A percentile compares a stretch with the other conserved stretches of the same genome.
phyloP scores from a whole-genome alignment of 257 asterid genomes.

The Phtheirospermum japonicum region DNA sequence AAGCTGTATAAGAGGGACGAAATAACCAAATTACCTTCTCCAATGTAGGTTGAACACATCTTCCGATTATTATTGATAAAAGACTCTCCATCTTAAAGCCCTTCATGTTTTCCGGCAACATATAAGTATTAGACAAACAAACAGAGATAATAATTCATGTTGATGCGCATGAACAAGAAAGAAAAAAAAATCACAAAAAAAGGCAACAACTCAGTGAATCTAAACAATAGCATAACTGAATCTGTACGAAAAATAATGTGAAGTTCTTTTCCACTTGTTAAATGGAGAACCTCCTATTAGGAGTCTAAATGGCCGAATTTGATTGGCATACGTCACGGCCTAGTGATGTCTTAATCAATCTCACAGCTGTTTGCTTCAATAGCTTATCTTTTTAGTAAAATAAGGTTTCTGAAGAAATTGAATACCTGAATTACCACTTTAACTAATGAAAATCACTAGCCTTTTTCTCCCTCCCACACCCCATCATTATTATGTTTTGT shows the following conservation, averaged over 20 bases:
- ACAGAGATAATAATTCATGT: background rate
- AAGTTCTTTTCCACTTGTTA: constrained; percentile 4
- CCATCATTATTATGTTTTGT: background rate
- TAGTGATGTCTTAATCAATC: constrained; percentile 1
- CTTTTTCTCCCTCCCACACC: too few species aligned
- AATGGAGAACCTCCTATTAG: background rate
- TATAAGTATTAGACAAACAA: too few species aligned
- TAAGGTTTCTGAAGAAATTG: background rate
- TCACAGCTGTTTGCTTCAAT: background rate
- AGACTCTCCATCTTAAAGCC: background rate
- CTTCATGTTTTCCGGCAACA: constrained; percentile 1
- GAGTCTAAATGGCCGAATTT: background rate
- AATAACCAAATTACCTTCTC: constrained; percentile 9
- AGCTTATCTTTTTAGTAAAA: background rate
- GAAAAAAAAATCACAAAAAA: constrained; percentile 1
- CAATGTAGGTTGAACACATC: background rate
- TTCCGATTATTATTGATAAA: background rate
- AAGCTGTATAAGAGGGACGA: background rate
- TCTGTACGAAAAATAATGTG: background rate
- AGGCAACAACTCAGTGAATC: background rate
- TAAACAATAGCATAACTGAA: background rate
- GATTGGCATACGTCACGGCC: background rate
- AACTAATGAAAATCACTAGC: constrained; percentile 4
- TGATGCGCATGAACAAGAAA: background rate
- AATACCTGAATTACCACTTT: background rate